These are phyloP conservation scores for Leccinum olivaceopallidum DNA, from an alignment of 768 basidiomycete genomes.

Conservation along the genomic window DNA sequence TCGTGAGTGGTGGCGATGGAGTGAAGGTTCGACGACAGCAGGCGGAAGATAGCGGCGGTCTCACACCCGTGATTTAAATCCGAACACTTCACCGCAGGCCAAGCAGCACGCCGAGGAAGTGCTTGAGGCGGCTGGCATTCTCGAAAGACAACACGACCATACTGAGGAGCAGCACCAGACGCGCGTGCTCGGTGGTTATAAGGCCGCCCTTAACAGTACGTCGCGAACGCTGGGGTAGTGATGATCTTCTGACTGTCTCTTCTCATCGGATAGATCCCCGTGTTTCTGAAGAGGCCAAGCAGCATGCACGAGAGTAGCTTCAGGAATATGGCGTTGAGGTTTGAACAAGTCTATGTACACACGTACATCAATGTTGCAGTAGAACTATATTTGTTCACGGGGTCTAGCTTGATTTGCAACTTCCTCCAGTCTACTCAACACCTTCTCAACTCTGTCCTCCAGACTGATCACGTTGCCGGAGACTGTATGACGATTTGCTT, in stretches of 20 bases:
- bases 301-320: slow-evolving; percentile 46
- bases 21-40: too few relatives aligned
- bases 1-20: too few relatives aligned
- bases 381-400: slow-evolving; percentile 2
- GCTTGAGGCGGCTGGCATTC: slow-evolving; percentile 45
- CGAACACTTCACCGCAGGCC: slow-evolving; percentile 45
- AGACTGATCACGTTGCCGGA: slow-evolving; percentile 74
- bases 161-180: slow-evolving; percentile 41
- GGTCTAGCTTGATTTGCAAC: slow-evolving; percentile 25
- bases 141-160: slow-evolving; percentile 31
- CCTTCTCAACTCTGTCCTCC: slow-evolving; percentile 53
- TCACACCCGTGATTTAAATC: slow-evolving; percentile 29
- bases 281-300: slow-evolving; percentile 51
- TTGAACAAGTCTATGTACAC: slow-evolving; percentile 3
- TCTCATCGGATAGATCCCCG: slow-evolving; percentile 37
- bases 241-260: neutral
- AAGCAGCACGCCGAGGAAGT: slow-evolving; percentile 57
- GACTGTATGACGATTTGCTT: slow-evolving; percentile 69
- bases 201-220: slow-evolving; percentile 54
- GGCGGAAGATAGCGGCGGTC: too few relatives aligned
- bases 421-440: slow-evolving; percentile 46
- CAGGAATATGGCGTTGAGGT: slow-evolving; percentile 27
- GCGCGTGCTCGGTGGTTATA: slow-evolving; percentile 56
- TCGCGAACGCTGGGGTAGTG: neutral
- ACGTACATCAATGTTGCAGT: neutral